Evolutionary conservation across 2,329 filamentous ascomycete genomes (phyloP), one percentile per base, ranked within the genome.

Genomic region (Alternaria hordeiaustralica): DNA sequence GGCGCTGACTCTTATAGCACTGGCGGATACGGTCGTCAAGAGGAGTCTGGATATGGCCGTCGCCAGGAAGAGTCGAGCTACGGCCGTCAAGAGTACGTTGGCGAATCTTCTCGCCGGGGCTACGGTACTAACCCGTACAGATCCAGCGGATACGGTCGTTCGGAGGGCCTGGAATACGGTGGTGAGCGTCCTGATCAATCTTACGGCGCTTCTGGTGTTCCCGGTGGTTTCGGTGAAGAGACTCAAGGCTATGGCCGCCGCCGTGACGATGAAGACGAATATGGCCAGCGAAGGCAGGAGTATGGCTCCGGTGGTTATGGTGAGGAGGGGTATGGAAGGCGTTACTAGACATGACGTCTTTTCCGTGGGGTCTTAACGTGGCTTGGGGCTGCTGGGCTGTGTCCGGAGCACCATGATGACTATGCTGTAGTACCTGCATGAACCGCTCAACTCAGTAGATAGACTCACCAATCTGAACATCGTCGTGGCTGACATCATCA

Each of bases 321-420:
- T 7, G 65, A 72, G 13, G 68, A 73, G 44, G 64, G 68, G 3
- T 73, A 71, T 54, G 67, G 58, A 43, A 57, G 68, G 43, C 65
- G 70, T 47, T 73, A 73, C 51, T 73, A 58, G 51, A 36, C 9
- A 55, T 59, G 30, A 46, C 30, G 49, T 30, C 25, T 49, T 44
- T 9, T 58, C 30, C 20, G 49, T 9, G 30, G 30, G 23, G 18
- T 20, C 21, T 23, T 3, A 47, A 47, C 15, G 33, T 55, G 53
- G 7, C 47, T 33, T 25, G 23, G 55, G 41, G 8, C 18, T 30
- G 15, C 20, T 33, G 25, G 23, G 53, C 23, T 21, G 30, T 51
- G 45, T 45, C 13, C 43, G 33, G 58, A 61, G 58, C 53, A 61
- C 53, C 58, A 8, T 50, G 45, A 44, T 57, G 33, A 61, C 45